Conservation (phyloP, 176 grass and related monocot genomes). For the Calamus simplicifolius region DNA sequence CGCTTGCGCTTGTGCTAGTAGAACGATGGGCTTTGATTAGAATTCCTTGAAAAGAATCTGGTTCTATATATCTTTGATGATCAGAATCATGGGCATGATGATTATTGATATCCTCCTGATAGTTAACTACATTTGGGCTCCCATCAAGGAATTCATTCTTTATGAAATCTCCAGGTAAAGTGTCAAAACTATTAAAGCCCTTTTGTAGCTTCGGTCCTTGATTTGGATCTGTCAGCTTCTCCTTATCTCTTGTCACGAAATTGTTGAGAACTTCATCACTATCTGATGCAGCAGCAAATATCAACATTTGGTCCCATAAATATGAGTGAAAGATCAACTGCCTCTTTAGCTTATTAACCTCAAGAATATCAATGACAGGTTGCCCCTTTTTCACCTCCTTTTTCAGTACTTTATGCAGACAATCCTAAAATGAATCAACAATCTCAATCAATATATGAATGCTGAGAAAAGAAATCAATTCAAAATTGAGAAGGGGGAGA, state of each 20-base stretch:
- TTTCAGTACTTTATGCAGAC: slow-evolving; percentile 63
- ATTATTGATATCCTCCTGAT: slow-evolving; percentile 17
- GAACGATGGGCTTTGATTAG: slow-evolving; percentile 34
- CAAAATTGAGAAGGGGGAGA: slow-evolving; percentile 18
- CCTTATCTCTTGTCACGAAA: slow-evolving; percentile 34
- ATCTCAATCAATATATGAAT: slow-evolving; percentile 13
- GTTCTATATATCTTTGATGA: slow-evolving; percentile 24
- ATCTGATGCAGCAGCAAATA: slow-evolving; percentile 43
- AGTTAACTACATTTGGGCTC: slow-evolving; percentile 20
- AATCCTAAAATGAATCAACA: slow-evolving; percentile 40
- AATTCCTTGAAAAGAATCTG: slow-evolving; percentile 36
- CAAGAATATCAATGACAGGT: slow-evolving; percentile 64
- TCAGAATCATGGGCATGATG: slow-evolving; percentile 20
- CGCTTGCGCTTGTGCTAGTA: slow-evolving; percentile 54
- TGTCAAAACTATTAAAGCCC: slow-evolving; percentile 22
- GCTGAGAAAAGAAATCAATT: slow-evolving; percentile 1
- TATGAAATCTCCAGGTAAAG: slow-evolving; percentile 23
- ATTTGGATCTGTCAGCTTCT: slow-evolving; percentile 36
- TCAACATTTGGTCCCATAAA: slow-evolving; percentile 73
- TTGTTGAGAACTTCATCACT: slow-evolving; percentile 25
- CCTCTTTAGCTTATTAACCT: slow-evolving; percentile 84
- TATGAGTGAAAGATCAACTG: slow-evolving; percentile 82
- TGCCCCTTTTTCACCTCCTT: slow-evolving; percentile 56
- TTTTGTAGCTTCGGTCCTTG: slow-evolving; percentile 35
- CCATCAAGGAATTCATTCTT: slow-evolving; percentile 30